Conservation (phyloP, 352 stramenopile genomes). For the Plasmopara viticola region DNA sequence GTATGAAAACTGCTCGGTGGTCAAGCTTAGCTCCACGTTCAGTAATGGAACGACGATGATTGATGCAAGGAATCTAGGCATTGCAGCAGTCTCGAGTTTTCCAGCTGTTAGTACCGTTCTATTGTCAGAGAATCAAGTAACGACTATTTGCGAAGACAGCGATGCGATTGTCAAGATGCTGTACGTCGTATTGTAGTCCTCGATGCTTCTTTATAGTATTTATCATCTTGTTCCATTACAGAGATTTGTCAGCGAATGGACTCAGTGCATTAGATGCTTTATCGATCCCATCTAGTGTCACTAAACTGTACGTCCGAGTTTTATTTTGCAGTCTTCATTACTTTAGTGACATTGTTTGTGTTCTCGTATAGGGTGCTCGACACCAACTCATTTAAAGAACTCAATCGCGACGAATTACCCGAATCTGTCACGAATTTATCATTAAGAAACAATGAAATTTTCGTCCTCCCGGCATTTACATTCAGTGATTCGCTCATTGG, state of each 20-base stretch:
- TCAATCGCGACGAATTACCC: constrained; percentile 18
- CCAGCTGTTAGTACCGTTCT: constrained; percentile 20
- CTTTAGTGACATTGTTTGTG: background rate
- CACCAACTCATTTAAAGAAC: constrained; percentile 14
- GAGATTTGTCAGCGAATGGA: constrained; percentile 26
- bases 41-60: constrained; percentile 23
- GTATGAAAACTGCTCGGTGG: constrained; percentile 27
- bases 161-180: constrained; percentile 23
- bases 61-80: constrained; percentile 22
- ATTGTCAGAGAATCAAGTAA: constrained; percentile 25
- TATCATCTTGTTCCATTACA: constrained; percentile 5
- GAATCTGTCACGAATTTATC: constrained; percentile 21
- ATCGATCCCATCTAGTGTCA: constrained; percentile 22
- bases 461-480: constrained; percentile 13
- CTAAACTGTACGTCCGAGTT: constrained; percentile 15
- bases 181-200: constrained; percentile 12
- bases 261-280: constrained; percentile 22
- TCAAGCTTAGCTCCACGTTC: constrained; percentile 18
- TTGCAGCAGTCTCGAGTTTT: constrained; percentile 27
- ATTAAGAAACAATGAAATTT: constrained; percentile 25
- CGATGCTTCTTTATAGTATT: background rate
- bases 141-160: constrained; percentile 23
- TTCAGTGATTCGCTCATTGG: constrained; percentile 19
- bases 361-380: constrained; percentile 18
- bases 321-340: background rate